phyloP scores from a whole-genome alignment of 176 grass and related monocot genomes.

The Eleusine coracana region DNA sequence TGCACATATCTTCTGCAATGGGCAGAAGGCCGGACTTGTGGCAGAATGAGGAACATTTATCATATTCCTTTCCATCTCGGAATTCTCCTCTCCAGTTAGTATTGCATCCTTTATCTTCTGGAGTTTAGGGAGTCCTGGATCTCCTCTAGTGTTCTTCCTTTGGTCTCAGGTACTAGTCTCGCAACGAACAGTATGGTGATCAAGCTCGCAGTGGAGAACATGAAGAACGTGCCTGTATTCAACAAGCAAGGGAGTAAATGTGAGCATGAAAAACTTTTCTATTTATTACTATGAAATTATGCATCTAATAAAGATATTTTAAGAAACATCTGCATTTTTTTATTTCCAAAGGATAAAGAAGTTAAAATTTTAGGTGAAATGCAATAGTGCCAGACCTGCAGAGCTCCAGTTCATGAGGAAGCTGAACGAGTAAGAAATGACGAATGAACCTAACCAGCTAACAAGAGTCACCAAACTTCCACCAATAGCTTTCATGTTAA shows the following conservation, averaged over 20 bases:
- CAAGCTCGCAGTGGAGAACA: slow-evolving; percentile 67
- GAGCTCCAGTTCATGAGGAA: slow-evolving; percentile 81
- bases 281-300: background rate
- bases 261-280: background rate
- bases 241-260: slow-evolving; percentile 11
- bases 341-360: background rate
- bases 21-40: background rate
- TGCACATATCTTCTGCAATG: slow-evolving; percentile 8
- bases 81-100: background rate
- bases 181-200: slow-evolving; percentile 67
- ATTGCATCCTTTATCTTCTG: slow-evolving; percentile 34
- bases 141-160: slow-evolving; percentile 81
- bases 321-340: background rate
- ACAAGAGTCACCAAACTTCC: slow-evolving; percentile 81
- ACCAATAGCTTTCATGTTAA: slow-evolving; percentile 80
- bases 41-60: background rate
- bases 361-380: slow-evolving; percentile 15
- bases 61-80: slow-evolving; percentile 1
- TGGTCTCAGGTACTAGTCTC: slow-evolving; percentile 73
- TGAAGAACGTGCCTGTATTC: slow-evolving; percentile 67
- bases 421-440: slow-evolving; percentile 66
- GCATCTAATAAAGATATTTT: background rate
- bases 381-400: slow-evolving; percentile 43
- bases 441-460: slow-evolving; percentile 72
- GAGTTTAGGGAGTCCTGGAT: slow-evolving; percentile 62